Evolutionary conservation across 2,329 filamentous ascomycete genomes (phyloP).

Genomic region (Elsinoe perseae): DNA sequence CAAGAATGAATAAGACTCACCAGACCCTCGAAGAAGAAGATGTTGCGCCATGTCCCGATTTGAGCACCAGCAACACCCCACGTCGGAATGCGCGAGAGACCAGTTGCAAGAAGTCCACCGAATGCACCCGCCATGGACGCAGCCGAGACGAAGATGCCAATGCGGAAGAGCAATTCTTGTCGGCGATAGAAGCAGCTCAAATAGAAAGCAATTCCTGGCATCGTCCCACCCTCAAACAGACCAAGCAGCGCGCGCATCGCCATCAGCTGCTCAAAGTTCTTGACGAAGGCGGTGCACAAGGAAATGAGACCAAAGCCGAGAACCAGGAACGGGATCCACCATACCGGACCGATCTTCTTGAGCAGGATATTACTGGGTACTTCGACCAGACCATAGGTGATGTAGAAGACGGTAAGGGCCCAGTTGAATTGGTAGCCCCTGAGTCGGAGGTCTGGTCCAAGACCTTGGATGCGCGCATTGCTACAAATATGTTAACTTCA

Average conservation of each 20-base stretch:
- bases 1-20: neutral
- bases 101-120: conserved; percentile 24
- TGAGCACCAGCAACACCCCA: conserved; percentile 22
- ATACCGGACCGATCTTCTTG: conserved; percentile 34
- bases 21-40: conserved; percentile 29
- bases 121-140: conserved; percentile 23
- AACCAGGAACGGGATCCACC: conserved; percentile 34
- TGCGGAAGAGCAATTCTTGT: conserved; percentile 17
- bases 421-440: conserved; percentile 54
- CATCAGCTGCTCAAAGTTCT: conserved; percentile 40
- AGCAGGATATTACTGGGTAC: conserved; percentile 38
- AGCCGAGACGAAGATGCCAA: conserved; percentile 17
- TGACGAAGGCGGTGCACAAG: conserved; percentile 40
- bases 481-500: neutral
- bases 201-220: conserved; percentile 17
- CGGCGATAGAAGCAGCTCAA: conserved; percentile 16
- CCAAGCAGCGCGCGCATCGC: conserved; percentile 38
- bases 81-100: conserved; percentile 25
- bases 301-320: conserved; percentile 38
- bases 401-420: conserved; percentile 39
- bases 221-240: conserved; percentile 25
- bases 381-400: conserved; percentile 35
- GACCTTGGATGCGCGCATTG: conserved; percentile 56
- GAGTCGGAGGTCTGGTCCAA: conserved; percentile 55
- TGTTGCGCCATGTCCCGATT: conserved; percentile 23